Base-by-base conservation (phyloP, 805 yeast genomes). In the Cephaloascus fragrans region DNA sequence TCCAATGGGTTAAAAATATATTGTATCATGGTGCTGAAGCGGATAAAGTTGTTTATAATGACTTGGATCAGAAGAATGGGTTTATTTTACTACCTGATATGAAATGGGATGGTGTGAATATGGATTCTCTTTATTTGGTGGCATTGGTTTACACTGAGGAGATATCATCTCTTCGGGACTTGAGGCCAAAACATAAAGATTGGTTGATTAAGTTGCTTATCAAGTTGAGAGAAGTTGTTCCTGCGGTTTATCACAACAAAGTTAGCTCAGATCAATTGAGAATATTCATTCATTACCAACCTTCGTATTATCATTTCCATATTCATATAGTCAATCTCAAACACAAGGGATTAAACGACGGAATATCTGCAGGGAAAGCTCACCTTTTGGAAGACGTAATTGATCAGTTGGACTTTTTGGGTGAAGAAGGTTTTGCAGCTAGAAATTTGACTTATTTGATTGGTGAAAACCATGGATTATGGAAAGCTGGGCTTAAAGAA, bases 271-370 rank as follows among this genome's bases (percentile, higher is more conserved):
- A 82, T 52, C 73, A 79, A 47, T 55, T 93, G 47, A 72, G 95
- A 41, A 55, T 88, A 1, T 93, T 84, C 53, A 71, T 93, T 37
- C 98, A 93, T 63, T 84, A 93, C 57, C 97, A 89, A 47, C 98
- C 98, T 0, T 83, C 96, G 0, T 93, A 90, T 57, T 93, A 93
- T 53, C 97, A 93, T 52, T 82, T 93, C 66, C 98, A 93, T 55
- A 72, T 93, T 15, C 98, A 93, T 56, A 80, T 86, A 15, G 95
- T 87, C 16, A 82, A 84, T 50, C 67, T 83, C 4, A 67, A 60
- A 16, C 84, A 84, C 48, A 76, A 75, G 2, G 85, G 93, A 1
- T 50, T 81, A 39, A 78, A 87, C 35, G 71, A 72, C 46, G 77
- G 94, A 36, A 71, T 84, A 50, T 59, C 75, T 4, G 73, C 71